Evolutionary conservation across 148 eudicot species (phyloP), one percentile per base, ranked within the genome.

Genomic region (Chenopodium suecicum): DNA sequence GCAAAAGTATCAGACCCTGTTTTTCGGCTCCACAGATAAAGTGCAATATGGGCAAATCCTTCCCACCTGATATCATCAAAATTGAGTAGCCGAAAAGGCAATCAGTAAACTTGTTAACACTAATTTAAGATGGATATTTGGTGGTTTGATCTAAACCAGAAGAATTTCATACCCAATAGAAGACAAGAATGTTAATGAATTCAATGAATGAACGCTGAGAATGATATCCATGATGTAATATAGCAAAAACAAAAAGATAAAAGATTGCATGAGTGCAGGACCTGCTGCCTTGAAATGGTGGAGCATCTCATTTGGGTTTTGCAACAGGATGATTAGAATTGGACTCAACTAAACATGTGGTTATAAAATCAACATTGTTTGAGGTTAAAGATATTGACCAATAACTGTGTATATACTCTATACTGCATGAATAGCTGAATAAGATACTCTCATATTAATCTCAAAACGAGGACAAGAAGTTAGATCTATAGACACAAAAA

Each of bases 11-110:
- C 50, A 60, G 68, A 79, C 12, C 46, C 79, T 37, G 79, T 86
- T 29, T 72, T 73, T 23, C 76, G 88, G 81, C 82, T 80, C 98
- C 98, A 94, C 73, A 23, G 83, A 82, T 80, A 80, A 65, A 94
- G 89, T 31, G 97, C 98, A 79, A 88, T 80, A 81, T 94, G 98
- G 37, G 83, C 83, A 77, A 94, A 94, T 84, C 97, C 98, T 86
- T 93, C 98, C 98, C 98, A 94, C 84, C 98, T 94, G 90, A 48
- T 80, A 32, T 70, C 77, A 70, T 54, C 79, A 80, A 63, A 64
- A 58, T 70, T 32, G 20, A 41, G 80, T 48, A 67, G 63, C 23
- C 20, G 10, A 25, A 54, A 29, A 41, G 64, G 72, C 62, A 73
- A 80, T 22, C 20, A 27, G 1, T 64, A 74, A 44, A 74, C n/a